A percentile compares a stretch with the other conserved stretches of the same genome.
phyloP scores from a whole-genome alignment of 2,329 filamentous ascomycete species.

The Talaromyces sp. region DNA sequence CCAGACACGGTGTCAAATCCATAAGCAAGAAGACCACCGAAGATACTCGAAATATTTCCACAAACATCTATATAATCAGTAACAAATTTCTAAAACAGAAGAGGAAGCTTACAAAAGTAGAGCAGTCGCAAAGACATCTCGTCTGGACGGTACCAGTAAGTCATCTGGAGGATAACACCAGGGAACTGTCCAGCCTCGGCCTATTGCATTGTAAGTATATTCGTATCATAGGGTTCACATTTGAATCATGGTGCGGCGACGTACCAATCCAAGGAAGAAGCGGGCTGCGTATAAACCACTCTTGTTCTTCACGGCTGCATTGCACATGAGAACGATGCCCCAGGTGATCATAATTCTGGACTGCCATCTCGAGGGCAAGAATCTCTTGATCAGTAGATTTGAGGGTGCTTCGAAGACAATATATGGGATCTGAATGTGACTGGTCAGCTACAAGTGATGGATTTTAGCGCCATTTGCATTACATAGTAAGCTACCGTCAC shows the following conservation, averaged over 20 bases:
- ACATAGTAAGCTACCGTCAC: conserved; percentile 38
- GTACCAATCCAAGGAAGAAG: conserved; percentile 41
- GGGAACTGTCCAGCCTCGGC: conserved; percentile 45
- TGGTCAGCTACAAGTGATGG: not conserved
- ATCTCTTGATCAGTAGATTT: conserved; percentile 16
- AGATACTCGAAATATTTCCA: conserved; percentile 41
- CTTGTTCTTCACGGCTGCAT: conserved; percentile 40
- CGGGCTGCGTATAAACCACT: conserved; percentile 38
- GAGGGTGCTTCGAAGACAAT: conserved; percentile 27
- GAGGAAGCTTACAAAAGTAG: conserved; percentile 42
- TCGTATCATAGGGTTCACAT: not conserved
- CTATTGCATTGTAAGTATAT: conserved; percentile 1
- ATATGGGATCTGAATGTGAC: conserved; percentile 22
- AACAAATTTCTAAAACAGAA: conserved; percentile 19
- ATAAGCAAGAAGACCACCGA: conserved; percentile 45
- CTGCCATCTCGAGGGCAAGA: conserved; percentile 13
- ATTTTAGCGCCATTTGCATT: conserved; percentile 1
- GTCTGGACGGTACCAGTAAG: conserved; percentile 48
- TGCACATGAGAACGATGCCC: conserved; percentile 32
- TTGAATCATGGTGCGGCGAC: not conserved
- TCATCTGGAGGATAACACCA: conserved; percentile 42
- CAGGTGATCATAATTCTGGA: conserved; percentile 24
- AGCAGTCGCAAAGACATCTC: conserved; percentile 44
- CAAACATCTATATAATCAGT: conserved; percentile 32
- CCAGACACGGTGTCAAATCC: conserved; percentile 42